These are phyloP conservation scores for Dryas octopetala DNA, from an alignment of 306 rosid genomes.

Conservation along the genomic window DNA sequence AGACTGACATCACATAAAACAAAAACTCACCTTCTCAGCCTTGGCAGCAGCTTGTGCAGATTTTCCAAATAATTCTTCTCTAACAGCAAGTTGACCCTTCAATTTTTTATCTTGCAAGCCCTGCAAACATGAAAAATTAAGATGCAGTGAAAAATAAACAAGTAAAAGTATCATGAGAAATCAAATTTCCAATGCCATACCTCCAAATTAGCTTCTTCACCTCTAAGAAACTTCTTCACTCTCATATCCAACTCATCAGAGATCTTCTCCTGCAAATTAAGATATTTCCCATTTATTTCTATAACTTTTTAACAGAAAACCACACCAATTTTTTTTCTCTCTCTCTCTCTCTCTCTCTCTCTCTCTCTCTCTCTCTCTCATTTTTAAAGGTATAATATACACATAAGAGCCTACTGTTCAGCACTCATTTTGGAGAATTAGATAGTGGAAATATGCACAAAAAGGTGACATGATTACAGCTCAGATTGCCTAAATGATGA, in stretches of 20 bases:
- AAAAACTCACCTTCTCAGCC: slow-evolving; percentile 62
- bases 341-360: too few relatives aligned
- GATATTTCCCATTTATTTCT: not conserved
- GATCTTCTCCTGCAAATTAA: slow-evolving; percentile 54
- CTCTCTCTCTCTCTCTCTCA: too few relatives aligned
- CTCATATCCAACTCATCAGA: slow-evolving; percentile 54
- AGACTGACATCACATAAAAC: not conserved
- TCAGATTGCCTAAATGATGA: not conserved
- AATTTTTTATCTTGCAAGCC: slow-evolving; percentile 69
- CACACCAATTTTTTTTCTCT: not conserved
- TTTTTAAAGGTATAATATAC: not conserved
- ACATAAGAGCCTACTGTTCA: not conserved
- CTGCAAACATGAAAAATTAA: slow-evolving; percentile 34
- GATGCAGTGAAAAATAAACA: not conserved
- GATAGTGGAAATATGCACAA: not conserved
- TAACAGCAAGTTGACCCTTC: slow-evolving; percentile 62
- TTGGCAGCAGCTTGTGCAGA: slow-evolving; percentile 79
- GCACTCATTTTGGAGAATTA: not conserved
- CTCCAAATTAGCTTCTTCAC: slow-evolving; percentile 65
- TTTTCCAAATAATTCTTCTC: slow-evolving; percentile 57
- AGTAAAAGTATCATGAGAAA: not conserved
- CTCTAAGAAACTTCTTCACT: slow-evolving; percentile 76
- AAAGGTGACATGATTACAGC: not conserved
- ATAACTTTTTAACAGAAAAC: not conserved
- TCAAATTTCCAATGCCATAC: slow-evolving; percentile 31